Percentiles rank a stretch among this genome's conserved stretches.
These are phyloP conservation scores for Ophiognomonia clavigignenti-juglandacearum DNA, from an alignment of 2,329 filamentous ascomycete genomes.

Conservation along the genomic window DNA sequence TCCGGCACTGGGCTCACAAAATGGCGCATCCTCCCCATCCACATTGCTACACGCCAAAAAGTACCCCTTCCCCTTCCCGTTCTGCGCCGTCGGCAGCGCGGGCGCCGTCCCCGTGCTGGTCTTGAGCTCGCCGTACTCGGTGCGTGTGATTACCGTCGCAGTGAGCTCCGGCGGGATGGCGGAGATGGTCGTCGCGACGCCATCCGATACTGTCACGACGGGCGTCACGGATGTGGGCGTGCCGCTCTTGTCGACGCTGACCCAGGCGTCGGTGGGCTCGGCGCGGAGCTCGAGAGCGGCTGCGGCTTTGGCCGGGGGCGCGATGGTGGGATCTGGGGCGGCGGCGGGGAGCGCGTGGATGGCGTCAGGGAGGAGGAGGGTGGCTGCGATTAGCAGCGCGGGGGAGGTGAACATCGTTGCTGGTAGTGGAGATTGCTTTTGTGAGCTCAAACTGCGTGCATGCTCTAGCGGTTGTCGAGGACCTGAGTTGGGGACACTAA, in stretches of 20 bases:
- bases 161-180: slow-evolving; percentile 36
- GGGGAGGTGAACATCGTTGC: no score
- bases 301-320: no score
- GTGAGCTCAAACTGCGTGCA: no score
- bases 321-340: slow-evolving; percentile 1
- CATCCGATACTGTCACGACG: slow-evolving; percentile 35
- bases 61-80: slow-evolving; percentile 38
- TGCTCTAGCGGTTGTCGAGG: no score
- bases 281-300: slow-evolving; percentile 7
- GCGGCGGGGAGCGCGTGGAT: no score
- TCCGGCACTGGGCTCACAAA: slow-evolving; percentile 43
- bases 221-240: slow-evolving; percentile 46
- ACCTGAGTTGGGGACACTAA: no score
- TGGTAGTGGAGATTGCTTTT: no score
- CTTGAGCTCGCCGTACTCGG: slow-evolving; percentile 24
- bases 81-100: slow-evolving; percentile 39
- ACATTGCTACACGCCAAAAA: slow-evolving; percentile 46
- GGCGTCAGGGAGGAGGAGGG: no score
- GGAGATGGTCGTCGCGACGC: slow-evolving; percentile 36
- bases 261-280: slow-evolving; percentile 40
- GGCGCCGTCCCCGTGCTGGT: slow-evolving; percentile 35
- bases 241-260: slow-evolving; percentile 44
- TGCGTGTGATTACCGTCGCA: slow-evolving; percentile 30
- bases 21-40: slow-evolving; percentile 42
- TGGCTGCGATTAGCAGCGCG: no score